phyloP scores from a whole-genome alignment of 2,329 filamentous ascomycete species.

The Aphanoascus verrucosus region DNA sequence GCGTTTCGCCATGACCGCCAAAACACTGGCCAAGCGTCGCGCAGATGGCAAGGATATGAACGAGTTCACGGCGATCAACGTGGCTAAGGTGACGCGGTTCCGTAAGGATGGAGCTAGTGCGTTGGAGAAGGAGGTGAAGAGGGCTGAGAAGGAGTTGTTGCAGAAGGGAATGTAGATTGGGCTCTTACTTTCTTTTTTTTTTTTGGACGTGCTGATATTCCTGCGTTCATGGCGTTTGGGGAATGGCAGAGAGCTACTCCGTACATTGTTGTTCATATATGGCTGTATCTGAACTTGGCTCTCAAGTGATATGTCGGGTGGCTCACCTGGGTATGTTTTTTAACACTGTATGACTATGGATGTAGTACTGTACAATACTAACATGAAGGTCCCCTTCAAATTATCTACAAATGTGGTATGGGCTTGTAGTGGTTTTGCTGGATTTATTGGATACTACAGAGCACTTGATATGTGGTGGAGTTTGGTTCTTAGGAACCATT shows the following conservation, averaged over 20 bases:
- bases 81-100: constrained; percentile 71
- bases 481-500: no score
- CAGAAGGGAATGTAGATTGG: constrained; percentile 18
- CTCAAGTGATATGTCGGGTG: not conserved
- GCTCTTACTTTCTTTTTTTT: not conserved
- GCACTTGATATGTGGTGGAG: not conserved
- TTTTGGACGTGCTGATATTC: no score
- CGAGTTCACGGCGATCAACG: constrained; percentile 64
- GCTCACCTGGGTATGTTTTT: no score
- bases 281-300: not conserved
- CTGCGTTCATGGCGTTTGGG: constrained; percentile 6
- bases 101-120: constrained; percentile 55
- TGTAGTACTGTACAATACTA: no score
- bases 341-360: no score
- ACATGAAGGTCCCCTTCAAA: not conserved
- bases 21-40: constrained; percentile 57
- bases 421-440: not conserved
- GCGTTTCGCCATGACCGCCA: constrained; percentile 87
- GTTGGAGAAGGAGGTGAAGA: constrained; percentile 52
- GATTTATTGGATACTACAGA: not conserved
- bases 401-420: not conserved
- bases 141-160: constrained; percentile 40
- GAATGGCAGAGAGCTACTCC: constrained; percentile 10
- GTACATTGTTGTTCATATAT: not conserved
- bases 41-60: constrained; percentile 49